A percentile compares a stretch with the other conserved stretches of the same genome.
phyloP scores from a whole-genome alignment of 176 grass and related monocot genomes.

The Aegilops sharonensis region DNA sequence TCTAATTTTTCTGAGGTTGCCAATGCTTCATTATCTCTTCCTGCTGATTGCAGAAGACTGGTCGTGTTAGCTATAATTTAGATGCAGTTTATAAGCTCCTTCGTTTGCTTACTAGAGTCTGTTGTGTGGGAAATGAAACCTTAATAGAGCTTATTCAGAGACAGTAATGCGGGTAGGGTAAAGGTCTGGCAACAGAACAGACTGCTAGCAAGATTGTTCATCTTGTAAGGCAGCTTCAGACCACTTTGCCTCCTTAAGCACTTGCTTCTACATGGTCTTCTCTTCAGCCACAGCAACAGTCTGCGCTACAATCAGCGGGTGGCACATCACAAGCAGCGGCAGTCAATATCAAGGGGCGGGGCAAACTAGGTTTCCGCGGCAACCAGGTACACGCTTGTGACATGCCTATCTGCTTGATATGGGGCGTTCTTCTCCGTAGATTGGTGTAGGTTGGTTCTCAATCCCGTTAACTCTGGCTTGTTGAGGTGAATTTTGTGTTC shows the following conservation, averaged over 20 bases:
- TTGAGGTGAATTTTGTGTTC: background rate
- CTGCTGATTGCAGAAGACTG: background rate
- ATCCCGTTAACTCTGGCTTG: background rate
- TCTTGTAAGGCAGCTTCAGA: slow-evolving; percentile 66
- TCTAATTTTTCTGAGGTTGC: background rate
- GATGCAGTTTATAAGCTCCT: too few relatives aligned
- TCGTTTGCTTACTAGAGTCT: too few relatives aligned
- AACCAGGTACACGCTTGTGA: background rate
- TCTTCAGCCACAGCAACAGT: slow-evolving; percentile 66
- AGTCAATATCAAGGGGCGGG: background rate
- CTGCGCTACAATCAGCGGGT: slow-evolving; percentile 41
- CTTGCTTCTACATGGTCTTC: slow-evolving; percentile 74
- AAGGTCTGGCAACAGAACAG: slow-evolving; percentile 70
- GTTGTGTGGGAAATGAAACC: too few relatives aligned
- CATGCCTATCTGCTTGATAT: background rate
- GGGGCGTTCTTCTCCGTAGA: background rate
- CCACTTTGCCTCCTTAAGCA: slow-evolving; percentile 59
- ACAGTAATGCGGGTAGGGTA: slow-evolving; percentile 15
- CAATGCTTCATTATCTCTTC: background rate
- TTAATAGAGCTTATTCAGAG: too few relatives aligned
- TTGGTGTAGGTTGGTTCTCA: background rate
- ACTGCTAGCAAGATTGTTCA: slow-evolving; percentile 55
- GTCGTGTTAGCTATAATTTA: too few relatives aligned
- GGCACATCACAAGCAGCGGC: background rate
- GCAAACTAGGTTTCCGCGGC: background rate